These are phyloP conservation scores for Clonostachys rhizophaga DNA, from an alignment of 2,329 filamentous ascomycete genomes.

Conservation along the genomic window DNA sequence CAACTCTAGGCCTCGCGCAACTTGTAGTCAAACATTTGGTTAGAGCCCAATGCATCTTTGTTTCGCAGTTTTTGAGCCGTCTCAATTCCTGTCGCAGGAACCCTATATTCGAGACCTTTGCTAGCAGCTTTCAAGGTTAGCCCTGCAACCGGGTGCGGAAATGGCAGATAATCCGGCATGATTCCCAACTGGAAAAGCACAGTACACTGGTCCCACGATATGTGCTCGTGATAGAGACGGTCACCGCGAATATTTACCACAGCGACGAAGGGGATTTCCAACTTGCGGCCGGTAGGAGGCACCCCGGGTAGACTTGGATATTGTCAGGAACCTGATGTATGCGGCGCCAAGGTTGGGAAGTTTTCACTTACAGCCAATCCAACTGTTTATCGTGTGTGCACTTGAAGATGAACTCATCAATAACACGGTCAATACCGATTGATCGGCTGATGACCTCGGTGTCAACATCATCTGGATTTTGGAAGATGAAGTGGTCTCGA, in stretches of 20 bases:
- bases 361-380: conserved; percentile 60
- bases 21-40: conserved; percentile 16
- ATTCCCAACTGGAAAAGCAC: conserved; percentile 55
- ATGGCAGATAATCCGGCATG: conserved; percentile 55
- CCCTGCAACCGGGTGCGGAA: conserved; percentile 36
- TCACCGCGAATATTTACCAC: conserved; percentile 62
- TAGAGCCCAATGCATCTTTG: conserved; percentile 20
- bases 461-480: conserved; percentile 62
- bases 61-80: conserved; percentile 22
- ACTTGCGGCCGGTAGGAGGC: conserved; percentile 44
- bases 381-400: conserved; percentile 60
- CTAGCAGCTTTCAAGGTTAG: not conserved
- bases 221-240: conserved; percentile 61
- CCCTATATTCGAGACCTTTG: conserved; percentile 13
- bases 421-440: conserved; percentile 65
- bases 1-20: too few relatives aligned
- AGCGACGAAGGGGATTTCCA: conserved; percentile 56
- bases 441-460: conserved; percentile 69
- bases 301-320: conserved; percentile 33
- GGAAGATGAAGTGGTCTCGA: conserved; percentile 69
- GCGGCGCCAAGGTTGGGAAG: too few relatives aligned
- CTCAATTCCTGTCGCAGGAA: conserved; percentile 23
- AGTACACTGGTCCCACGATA: conserved; percentile 64
- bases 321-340: too few relatives aligned
- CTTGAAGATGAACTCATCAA: conserved; percentile 66